Base-by-base conservation (phyloP, 1,284 basidiomycete genomes). In the Chiua sp. region DNA sequence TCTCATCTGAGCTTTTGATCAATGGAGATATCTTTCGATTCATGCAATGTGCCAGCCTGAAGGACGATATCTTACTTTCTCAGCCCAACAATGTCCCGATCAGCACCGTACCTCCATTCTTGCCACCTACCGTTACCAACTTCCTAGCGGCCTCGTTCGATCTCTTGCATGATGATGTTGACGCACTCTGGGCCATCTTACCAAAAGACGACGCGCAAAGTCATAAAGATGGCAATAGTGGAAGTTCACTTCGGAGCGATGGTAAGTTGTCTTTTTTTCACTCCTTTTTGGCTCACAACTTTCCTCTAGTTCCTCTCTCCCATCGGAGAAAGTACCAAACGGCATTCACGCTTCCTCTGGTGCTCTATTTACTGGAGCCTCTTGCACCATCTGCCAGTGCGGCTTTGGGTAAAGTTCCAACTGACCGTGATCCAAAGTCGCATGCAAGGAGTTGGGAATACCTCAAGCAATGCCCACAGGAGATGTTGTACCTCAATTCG, bases 381-480 rank as follows among this genome's bases (percentile, higher is more conserved):
- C 68, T n/a, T 12, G 63, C 44, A 30, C 47, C 62, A 20, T 60
- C 69, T 7, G 47, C 57, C 2, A 68, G 78, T 18, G 80, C 82
- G 64, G 80, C 78, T 51, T 73, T 85, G 69, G 88, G 90, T 62
- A 95, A 90, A 77, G 87, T 85, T 54, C 88, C 86, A 53, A 86
- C 84, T 35, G 92, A 86, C 57, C 89, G 91, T 64, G 96, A 99
- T 77, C 94, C 95, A 23, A 97, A 98, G 77, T 93, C 93, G 67
- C 87, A 97, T 66, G 95, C 96, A 47, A 86, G 94, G 64, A 97
- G 94, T 80, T 84, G 96, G 59, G 98, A 99, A 64, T 99, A 98
- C 76, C 85, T 99, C 67, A 98, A 99, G 77, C 97, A 99, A 87
- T 98, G 98, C 77, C 81, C 98, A 42, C 97, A 98, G 79, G 97